phyloP scores from a whole-genome alignment of 2,329 filamentous ascomycete genomes.

The Gaeumannomyces sp. region DNA sequence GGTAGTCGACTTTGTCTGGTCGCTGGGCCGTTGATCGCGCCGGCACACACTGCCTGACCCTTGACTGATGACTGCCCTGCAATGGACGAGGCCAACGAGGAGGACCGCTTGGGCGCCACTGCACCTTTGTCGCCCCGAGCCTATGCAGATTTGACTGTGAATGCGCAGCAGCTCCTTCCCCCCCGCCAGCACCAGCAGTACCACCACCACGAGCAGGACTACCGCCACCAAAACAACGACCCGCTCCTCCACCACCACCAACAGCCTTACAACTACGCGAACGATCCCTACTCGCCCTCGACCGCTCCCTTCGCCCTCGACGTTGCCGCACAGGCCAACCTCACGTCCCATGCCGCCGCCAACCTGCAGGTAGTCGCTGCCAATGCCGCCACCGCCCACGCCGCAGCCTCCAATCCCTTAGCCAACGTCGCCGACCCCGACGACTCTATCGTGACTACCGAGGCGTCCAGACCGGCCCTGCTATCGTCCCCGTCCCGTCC shows the following conservation, averaged over 20 bases:
- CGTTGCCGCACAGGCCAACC: background rate
- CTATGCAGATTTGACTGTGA: background rate
- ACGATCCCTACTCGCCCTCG: background rate
- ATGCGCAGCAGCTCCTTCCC: slow-evolving; percentile 8
- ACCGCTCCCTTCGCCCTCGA: background rate
- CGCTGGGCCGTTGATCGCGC: background rate
- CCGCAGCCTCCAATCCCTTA: slow-evolving; percentile 19
- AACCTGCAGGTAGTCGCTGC: slow-evolving; percentile 32
- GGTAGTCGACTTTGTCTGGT: background rate
- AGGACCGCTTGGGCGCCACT: slow-evolving; percentile 30
- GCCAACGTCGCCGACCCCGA: slow-evolving; percentile 42
- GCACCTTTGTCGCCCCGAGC: slow-evolving; percentile 20
- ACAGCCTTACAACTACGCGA: slow-evolving; percentile 6
- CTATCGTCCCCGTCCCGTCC: slow-evolving; percentile 17
- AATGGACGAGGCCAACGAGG: slow-evolving; percentile 43
- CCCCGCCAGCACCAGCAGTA: slow-evolving; percentile 20
- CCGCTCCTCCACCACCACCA: slow-evolving; percentile 9
- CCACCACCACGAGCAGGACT: slow-evolving; percentile 19
- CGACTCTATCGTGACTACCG: slow-evolving; percentile 48
- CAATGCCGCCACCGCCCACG: slow-evolving; percentile 26
- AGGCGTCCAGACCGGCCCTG: slow-evolving; percentile 28
- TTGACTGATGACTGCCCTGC: slow-evolving; percentile 28
- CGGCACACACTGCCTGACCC: slow-evolving; percentile 3
- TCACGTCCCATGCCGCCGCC: slow-evolving; percentile 30
- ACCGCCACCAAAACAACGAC: slow-evolving; percentile 17